Evolutionary conservation across 2,329 filamentous ascomycete species (phyloP).

Genomic region (Periconia macrospinosa): DNA sequence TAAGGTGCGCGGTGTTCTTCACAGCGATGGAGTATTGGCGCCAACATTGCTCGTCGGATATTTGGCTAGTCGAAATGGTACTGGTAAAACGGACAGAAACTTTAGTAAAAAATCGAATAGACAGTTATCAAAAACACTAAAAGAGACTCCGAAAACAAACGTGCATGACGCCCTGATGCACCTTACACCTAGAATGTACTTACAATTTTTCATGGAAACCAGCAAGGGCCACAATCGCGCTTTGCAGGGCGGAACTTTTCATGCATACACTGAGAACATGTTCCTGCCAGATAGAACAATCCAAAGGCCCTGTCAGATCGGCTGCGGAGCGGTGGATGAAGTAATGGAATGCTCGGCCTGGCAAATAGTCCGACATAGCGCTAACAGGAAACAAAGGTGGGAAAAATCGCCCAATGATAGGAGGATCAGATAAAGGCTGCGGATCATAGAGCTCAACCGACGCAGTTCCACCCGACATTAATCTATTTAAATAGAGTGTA

Average conservation of each 20-base stretch:
- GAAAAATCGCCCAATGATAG: neutral
- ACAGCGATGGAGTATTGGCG: slow-evolving; percentile 5
- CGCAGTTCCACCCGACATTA: neutral
- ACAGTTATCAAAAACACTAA: too few species aligned
- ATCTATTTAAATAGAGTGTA: neutral
- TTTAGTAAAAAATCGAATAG: too few species aligned
- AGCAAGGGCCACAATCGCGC: slow-evolving; percentile 2
- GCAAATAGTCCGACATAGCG: neutral
- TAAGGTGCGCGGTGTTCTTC: neutral
- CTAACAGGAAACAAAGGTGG: neutral
- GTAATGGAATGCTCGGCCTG: slow-evolving; percentile 5
- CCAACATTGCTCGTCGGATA: slow-evolving; percentile 2
- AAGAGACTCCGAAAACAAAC: too few species aligned
- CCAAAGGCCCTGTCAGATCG: slow-evolving; percentile 5
- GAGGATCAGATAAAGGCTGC: neutral
- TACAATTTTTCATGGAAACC: slow-evolving; percentile 5
- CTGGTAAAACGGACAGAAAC: too few species aligned
- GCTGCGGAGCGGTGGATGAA: slow-evolving; percentile 4
- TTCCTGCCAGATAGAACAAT: slow-evolving; percentile 4
- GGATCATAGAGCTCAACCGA: neutral
- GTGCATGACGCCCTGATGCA: too few species aligned
- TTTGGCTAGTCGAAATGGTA: neutral
- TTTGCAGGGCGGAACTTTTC: neutral
- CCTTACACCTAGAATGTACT: too few species aligned
- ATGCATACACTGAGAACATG: slow-evolving; percentile 3